Evolutionary conservation across 2,329 filamentous ascomycete genomes (phyloP), one percentile per base, ranked within the genome.

Genomic region (Chlorencoelia australis): DNA sequence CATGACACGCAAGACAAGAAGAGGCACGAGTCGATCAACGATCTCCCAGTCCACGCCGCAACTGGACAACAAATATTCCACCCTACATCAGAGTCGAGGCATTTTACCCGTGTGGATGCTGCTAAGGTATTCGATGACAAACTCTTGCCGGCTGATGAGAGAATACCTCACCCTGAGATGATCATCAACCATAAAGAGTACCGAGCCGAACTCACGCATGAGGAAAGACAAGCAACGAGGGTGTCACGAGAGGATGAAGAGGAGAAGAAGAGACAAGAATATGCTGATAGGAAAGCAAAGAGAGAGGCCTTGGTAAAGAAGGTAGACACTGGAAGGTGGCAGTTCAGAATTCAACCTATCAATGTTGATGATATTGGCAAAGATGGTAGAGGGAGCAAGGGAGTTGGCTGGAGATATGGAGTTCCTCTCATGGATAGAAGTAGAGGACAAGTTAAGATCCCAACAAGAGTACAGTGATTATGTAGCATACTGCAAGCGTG

Each of bases 361-460:
- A 70, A 71, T 49, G 67, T 69, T 5, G 71, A 79, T 33, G 61
- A 66, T 37, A 71, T 68, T 3, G 75, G 76, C 20, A 60, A 57
- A 15, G 59, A 67, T 33, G 76, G 76, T 15, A 66, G 69, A 41
- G 62, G 67, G 4, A 58, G 61, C 22, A 59, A 56, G 17, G 74
- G 63, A 9, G 66, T 72, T 2, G 78, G 78, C 14, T 75, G 69
- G 68, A 63, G 74, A 41, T 82, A 82, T 48, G 78, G 78, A 42
- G 68, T 67, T 42, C 77, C 78, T 8, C 64, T 66, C 44, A 65
- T 73, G 51, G 78, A 82, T 52, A 67, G 78, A 39, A 72, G 68
- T 59, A 71, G 68, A 48, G 76, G 73, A n/a, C 53, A 70, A 54
- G 59, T 79, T 61, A 82, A 81, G 67, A 81, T 82, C 52, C 77